Evolutionary conservation across 805 yeast species (phyloP).

Genomic region (Yamadazyma akitaensis): DNA sequence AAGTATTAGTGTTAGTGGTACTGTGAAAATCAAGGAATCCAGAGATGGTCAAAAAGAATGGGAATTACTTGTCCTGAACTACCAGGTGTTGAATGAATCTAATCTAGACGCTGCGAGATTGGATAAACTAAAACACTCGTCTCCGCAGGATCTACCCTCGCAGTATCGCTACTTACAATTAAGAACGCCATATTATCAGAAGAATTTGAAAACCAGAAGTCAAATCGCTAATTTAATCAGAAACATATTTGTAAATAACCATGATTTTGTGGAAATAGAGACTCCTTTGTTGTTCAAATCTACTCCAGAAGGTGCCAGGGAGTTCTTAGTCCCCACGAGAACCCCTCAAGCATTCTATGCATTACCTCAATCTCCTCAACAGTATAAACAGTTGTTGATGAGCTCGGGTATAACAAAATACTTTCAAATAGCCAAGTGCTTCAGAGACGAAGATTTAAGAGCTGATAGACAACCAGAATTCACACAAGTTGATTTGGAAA

Average conservation of each 20-base stretch:
- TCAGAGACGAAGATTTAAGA: constrained; percentile 93
- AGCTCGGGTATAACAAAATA: constrained; percentile 87
- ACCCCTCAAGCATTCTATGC: constrained; percentile 66
- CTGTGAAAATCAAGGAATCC: constrained; percentile 29
- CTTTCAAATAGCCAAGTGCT: constrained; percentile 90
- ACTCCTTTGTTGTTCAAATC: constrained; percentile 92
- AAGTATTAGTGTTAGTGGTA: constrained; percentile 65
- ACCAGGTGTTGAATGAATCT: constrained; percentile 61
- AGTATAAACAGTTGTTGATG: constrained; percentile 91
- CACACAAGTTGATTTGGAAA: constrained; percentile 94
- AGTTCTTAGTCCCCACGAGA: constrained; percentile 91
- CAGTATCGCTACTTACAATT: constrained; percentile 80
- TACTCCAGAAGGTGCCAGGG: constrained; percentile 98
- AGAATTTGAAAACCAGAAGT: constrained; percentile 55
- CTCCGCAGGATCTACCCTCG: constrained; percentile 63
- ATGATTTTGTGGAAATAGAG: constrained; percentile 75
- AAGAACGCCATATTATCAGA: constrained; percentile 56
- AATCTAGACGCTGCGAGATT: constrained; percentile 66
- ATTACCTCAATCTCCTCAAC: constrained; percentile 96
- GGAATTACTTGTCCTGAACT: constrained; percentile 55
- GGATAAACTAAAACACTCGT: constrained; percentile 50
- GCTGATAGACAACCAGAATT: constrained; percentile 97
- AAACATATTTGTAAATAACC: constrained; percentile 30
- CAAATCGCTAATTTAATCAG: constrained; percentile 49
- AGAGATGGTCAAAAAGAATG: constrained; percentile 26